A percentile compares a stretch with the other conserved stretches of the same genome.
Evolutionary conservation across 805 yeast species (phyloP).

Genomic region (Ogataea pignaliae): DNA sequence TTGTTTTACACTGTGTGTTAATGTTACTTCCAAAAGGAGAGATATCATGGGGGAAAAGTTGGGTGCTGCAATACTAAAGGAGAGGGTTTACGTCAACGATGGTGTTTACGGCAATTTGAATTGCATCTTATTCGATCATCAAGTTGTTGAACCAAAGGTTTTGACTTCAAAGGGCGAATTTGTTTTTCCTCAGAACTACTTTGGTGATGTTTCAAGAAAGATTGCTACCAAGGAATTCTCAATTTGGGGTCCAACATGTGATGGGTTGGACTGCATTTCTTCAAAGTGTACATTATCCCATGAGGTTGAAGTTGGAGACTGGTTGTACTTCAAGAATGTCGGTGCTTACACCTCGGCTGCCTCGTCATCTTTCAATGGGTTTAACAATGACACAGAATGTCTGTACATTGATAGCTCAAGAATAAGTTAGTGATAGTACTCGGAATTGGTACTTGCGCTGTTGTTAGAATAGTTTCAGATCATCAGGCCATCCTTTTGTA

Average conservation of each 20-base stretch:
- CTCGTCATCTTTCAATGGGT: slow-evolving; percentile 90
- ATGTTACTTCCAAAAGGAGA: slow-evolving; percentile 78
- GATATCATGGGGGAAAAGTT: slow-evolving; percentile 5
- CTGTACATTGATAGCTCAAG: slow-evolving; percentile 48
- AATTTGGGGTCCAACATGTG: slow-evolving; percentile 99
- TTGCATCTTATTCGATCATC: slow-evolving; percentile 91
- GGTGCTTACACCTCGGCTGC: slow-evolving; percentile 96
- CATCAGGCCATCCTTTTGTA: too few species aligned
- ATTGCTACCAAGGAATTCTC: slow-evolving; percentile 39
- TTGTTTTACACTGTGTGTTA: slow-evolving; percentile 80
- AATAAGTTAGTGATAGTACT: too few species aligned
- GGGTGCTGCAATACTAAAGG: slow-evolving; percentile 26
- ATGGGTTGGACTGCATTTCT: slow-evolving; percentile 84
- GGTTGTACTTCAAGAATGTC: slow-evolving; percentile 77
- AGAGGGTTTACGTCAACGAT: slow-evolving; percentile 86
- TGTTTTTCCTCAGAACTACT: slow-evolving; percentile 20
- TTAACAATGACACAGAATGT: slow-evolving; percentile 55
- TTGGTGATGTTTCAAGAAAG: slow-evolving; percentile 7
- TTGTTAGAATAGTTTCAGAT: too few species aligned
- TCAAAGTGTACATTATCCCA: slow-evolving; percentile 47
- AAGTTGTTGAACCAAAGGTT: slow-evolving; percentile 65
- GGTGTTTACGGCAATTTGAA: slow-evolving; percentile 96
- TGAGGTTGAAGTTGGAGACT: slow-evolving; percentile 78
- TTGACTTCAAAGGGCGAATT: slow-evolving; percentile 48
- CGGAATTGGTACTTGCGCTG: too few species aligned